These are phyloP conservation scores for Plantago rigida DNA, from an alignment of 305 asterid genomes.

Conservation along the genomic window DNA sequence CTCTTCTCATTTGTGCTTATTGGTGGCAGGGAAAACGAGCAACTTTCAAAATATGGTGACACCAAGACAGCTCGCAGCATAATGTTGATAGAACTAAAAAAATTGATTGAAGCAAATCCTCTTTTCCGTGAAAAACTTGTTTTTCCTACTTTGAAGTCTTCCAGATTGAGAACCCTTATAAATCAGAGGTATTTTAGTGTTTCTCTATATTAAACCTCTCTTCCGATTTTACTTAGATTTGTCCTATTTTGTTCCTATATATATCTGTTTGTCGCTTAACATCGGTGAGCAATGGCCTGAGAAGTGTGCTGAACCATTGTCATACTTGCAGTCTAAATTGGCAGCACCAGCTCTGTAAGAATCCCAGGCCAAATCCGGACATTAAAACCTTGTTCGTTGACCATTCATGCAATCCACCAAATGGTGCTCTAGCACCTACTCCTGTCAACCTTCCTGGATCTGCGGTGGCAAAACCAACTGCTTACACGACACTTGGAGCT, in stretches of 20 bases:
- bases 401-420: conserved; percentile 71
- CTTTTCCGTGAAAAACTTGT: conserved; percentile 79
- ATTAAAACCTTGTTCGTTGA: conserved; percentile 78
- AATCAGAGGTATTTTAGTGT: conserved; percentile 55
- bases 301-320: not conserved
- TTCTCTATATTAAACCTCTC: conserved; percentile 5
- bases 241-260: not conserved
- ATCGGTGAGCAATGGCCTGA: no score
- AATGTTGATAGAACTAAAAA: conserved; percentile 76
- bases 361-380: conserved; percentile 87
- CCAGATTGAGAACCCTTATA: conserved; percentile 74
- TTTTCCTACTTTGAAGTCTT: conserved; percentile 65
- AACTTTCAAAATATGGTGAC: conserved; percentile 84
- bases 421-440: conserved; percentile 73
- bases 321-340: conserved; percentile 66
- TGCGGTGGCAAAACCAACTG: conserved; percentile 66
- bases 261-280: not conserved
- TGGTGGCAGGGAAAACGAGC: conserved; percentile 74
- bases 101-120: conserved; percentile 77
- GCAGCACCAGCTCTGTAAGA: conserved; percentile 96
- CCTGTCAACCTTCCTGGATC: conserved; percentile 70
- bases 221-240: not conserved
- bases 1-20: conserved; percentile 14
- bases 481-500: conserved; percentile 67
- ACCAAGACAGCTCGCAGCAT: conserved; percentile 83